phyloP scores from a whole-genome alignment of 1,284 basidiomycete genomes.

The Pulchroboletus neoregius region DNA sequence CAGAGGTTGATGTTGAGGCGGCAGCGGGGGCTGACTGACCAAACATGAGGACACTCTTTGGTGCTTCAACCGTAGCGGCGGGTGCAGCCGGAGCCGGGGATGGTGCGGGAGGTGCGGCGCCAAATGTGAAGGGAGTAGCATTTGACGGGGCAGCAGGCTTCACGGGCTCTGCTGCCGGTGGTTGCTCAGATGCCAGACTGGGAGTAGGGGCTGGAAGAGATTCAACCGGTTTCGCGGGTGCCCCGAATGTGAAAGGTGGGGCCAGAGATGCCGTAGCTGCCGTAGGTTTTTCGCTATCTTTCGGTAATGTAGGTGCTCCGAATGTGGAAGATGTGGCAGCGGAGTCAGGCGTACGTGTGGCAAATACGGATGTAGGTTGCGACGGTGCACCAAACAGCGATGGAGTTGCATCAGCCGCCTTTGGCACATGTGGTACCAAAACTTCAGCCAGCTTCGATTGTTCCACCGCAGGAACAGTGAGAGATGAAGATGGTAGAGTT shows the following conservation, averaged over 20 bases:
- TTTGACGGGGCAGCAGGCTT: conserved; percentile 9
- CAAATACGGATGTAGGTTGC: conserved; percentile 15
- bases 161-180: conserved; percentile 6
- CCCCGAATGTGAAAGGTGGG: conserved; percentile 22
- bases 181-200: conserved; percentile 8
- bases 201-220: conserved; percentile 5
- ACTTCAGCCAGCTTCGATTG: conserved; percentile 18
- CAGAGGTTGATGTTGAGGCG: conserved; percentile 8
- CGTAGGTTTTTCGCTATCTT: conserved; percentile 20
- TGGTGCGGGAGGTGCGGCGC: conserved; percentile 6
- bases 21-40: conserved; percentile 17
- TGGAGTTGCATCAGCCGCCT: conserved; percentile 9
- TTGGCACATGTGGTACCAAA: conserved; percentile 6
- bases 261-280: conserved; percentile 1
- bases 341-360: conserved; percentile 8
- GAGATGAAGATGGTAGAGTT: conserved; percentile 11
- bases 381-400: conserved; percentile 21
- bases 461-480: conserved; percentile 6
- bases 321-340: conserved; percentile 9
- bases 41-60: conserved; percentile 29
- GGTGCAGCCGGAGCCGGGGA: conserved; percentile 3
- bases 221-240: conserved; percentile 21
- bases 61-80: conserved; percentile 14
- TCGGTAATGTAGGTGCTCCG: conserved; percentile 6
- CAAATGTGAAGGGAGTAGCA: conserved; percentile 19